Percentiles rank a stretch among this genome's conserved stretches.
phyloP scores from a whole-genome alignment of 805 yeast species.

The Torulaspora delbrueckii region DNA sequence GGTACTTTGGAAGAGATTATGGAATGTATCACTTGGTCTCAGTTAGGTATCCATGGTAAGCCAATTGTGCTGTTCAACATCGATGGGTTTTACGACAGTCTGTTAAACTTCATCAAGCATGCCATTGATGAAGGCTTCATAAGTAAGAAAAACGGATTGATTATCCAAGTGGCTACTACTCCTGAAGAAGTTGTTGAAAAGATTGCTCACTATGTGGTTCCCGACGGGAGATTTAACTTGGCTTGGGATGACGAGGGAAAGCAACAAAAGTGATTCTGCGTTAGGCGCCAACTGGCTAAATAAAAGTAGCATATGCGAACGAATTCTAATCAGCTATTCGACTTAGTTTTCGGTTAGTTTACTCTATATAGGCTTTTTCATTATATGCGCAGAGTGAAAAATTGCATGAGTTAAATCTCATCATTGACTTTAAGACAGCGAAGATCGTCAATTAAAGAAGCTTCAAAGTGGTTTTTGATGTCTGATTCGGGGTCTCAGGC shows the following conservation, averaged over 20 bases:
- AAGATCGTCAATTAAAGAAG: background rate
- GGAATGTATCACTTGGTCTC: constrained; percentile 90
- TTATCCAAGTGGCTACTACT: constrained; percentile 62
- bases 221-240: constrained; percentile 70
- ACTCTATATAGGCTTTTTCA: background rate
- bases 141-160: constrained; percentile 57
- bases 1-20: constrained; percentile 86
- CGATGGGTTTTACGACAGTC: constrained; percentile 73
- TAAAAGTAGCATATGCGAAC: no score
- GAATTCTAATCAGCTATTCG: no score
- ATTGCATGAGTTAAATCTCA: background rate
- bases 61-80: constrained; percentile 76
- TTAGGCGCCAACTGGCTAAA: no score
- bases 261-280: background rate
- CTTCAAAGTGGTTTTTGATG: background rate
- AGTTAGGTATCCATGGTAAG: constrained; percentile 76
- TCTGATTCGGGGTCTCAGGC: constrained; percentile 1
- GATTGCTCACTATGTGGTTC: constrained; percentile 56
- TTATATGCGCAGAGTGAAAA: constrained; percentile 2
- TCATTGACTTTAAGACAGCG: background rate
- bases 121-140: constrained; percentile 66
- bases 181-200: constrained; percentile 62
- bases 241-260: constrained; percentile 50
- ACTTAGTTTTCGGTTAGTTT: no score
- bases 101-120: constrained; percentile 55